A percentile compares a stretch with the other conserved stretches of the same genome.
These are phyloP conservation scores for Pleurotus giganteus DNA, from an alignment of 768 basidiomycete genomes.

Conservation along the genomic window DNA sequence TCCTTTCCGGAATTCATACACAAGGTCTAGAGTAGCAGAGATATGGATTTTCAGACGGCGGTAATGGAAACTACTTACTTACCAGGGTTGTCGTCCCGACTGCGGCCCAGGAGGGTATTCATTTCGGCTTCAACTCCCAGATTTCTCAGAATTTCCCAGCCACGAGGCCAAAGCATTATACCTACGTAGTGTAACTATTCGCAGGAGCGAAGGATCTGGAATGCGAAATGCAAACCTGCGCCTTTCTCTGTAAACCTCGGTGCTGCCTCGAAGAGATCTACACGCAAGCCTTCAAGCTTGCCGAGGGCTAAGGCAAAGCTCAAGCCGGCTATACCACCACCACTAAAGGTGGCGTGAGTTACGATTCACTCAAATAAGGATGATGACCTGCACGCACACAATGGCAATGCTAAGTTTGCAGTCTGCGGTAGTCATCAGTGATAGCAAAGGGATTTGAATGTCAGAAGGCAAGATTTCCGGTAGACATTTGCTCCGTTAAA, in stretches of 20 bases:
- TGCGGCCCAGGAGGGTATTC: constrained; percentile 11
- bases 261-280: constrained; percentile 44
- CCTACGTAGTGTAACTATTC: constrained; percentile 7
- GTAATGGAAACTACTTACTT: not conserved
- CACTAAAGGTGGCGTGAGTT: constrained; percentile 21
- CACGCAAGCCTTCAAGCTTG: constrained; percentile 21
- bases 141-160: constrained; percentile 35
- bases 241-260: constrained; percentile 38
- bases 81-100: constrained; percentile 21
- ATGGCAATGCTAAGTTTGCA: too few species aligned
- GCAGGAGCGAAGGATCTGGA: not conserved
- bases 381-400: too few species aligned
- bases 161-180: constrained; percentile 37
- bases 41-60: not conserved
- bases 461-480: too few species aligned
- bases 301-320: constrained; percentile 33
- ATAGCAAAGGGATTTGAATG: too few species aligned
- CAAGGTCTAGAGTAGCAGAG: constrained; percentile 11
- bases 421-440: too few species aligned
- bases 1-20: constrained; percentile 26
- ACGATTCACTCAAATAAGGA: not conserved
- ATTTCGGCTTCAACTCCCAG: constrained; percentile 34
- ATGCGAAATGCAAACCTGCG: constrained; percentile 21
- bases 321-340: constrained; percentile 40
- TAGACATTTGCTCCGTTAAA: too few species aligned